Evolutionary conservation across 345 rosid species (phyloP), one percentile per base, ranked within the genome.

Genomic region (Gossypium sturtianum): DNA sequence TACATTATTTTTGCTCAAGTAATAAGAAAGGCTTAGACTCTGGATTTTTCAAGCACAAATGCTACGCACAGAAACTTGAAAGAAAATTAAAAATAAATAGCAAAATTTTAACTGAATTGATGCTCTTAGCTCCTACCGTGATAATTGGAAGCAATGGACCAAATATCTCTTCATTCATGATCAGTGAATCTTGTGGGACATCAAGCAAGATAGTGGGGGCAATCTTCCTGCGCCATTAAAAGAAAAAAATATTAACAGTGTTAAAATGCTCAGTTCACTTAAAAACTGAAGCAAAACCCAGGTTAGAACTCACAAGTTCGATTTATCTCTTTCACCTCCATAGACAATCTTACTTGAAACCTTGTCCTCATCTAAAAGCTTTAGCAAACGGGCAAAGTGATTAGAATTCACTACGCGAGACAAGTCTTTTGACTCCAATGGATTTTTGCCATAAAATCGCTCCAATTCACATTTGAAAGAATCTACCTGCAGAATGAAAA

Each of bases 81-180:
- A 64, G 16, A 20, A 52, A 51, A 51, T 9, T 10, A 38, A 53
- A 74, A 74, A 34, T 9, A 63, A 70, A 53, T 52, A 51, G 34
- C 2, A 47, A 48, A 48, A 22, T 2, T 15, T 9, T 20, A 2
- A 47, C 10, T 29, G 49, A 22, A 52, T 74, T 23, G 25, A 51
- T 34, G 2, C 56, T 56, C 34, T 71, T 45, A 19, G 72, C 65
- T 72, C 79, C 25, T 86, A 96, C 98, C 47, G 76, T 82, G 75
- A 91, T 56, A 78, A 96, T 87, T 72, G 99, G 99, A 81, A 96
- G 98, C 78, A 96, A 78, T 22, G 99, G 99, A 62, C 99, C 99
- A 83, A 93, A 96, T 66, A 96, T 93, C 86, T 93, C 99, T 71
- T 96, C 97, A 20, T 71, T 84, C 99, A 96, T 96, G 54, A 93